Percentiles rank a stretch among this genome's conserved stretches.
Evolutionary conservation across 768 basidiomycete species (phyloP).

Genomic region (Lentinula sp.): DNA sequence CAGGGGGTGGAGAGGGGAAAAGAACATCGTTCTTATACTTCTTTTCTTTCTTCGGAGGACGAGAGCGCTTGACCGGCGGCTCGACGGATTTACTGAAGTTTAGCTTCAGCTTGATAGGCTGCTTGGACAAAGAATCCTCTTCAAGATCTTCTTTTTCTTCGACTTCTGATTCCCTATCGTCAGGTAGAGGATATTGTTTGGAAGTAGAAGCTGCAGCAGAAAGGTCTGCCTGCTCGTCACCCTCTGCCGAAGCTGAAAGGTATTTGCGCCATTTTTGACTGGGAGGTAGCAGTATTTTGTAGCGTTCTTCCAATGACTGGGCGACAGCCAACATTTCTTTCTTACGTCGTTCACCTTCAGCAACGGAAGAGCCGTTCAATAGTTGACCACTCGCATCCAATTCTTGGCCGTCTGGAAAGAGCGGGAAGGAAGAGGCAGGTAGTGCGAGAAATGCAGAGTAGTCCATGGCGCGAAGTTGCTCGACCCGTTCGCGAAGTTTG

Average conservation of each 20-base stretch:
- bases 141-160: neutral
- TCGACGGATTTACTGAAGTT: neutral
- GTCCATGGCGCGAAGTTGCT: slow-evolving; percentile 75
- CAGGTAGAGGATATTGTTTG: neutral
- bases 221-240: neutral
- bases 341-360: slow-evolving; percentile 71
- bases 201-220: neutral
- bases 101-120: neutral
- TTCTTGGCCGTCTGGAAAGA: slow-evolving; percentile 19
- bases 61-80: neutral
- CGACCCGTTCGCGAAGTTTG: slow-evolving; percentile 84
- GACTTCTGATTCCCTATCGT: slow-evolving; percentile 1
- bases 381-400: slow-evolving; percentile 23
- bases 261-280: slow-evolving; percentile 30
- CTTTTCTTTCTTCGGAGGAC: neutral
- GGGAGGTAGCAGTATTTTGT: slow-evolving; percentile 66
- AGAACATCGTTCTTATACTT: neutral
- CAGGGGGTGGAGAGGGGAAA: neutral
- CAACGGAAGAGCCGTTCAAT: slow-evolving; percentile 30
- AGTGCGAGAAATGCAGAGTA: slow-evolving; percentile 59
- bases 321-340: slow-evolving; percentile 73
- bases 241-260: neutral
- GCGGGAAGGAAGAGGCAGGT: slow-evolving; percentile 54
- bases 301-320: slow-evolving; percentile 60
- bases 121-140: neutral